Evolutionary conservation across 2,329 filamentous ascomycete species (phyloP).

Genomic region (Venturiaceae sp.): DNA sequence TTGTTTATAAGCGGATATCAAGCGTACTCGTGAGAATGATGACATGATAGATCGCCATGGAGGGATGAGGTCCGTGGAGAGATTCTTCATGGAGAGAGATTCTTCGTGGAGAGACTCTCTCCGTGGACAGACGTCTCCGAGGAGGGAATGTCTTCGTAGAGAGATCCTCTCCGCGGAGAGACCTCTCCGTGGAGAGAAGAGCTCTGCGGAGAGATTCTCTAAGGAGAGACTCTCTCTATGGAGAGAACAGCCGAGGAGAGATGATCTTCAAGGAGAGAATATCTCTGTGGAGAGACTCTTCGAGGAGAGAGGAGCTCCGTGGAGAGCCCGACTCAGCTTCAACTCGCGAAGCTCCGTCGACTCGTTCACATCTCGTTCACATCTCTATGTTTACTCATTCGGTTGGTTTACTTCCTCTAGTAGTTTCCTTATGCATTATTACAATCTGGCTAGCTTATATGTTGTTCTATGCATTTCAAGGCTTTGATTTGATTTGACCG

Average conservation of each 20-base stretch:
- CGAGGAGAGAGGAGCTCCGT: background rate
- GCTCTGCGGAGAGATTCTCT: conserved; percentile 3
- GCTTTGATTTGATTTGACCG: conserved; percentile 7
- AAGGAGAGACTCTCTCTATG: conserved; percentile 1
- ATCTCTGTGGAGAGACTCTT: conserved; percentile 5
- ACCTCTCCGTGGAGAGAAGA: too few relatives aligned
- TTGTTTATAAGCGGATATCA: background rate
- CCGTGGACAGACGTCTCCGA: conserved; percentile 7
- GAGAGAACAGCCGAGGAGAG: background rate
- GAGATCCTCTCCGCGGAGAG: too few relatives aligned
- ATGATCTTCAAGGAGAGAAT: conserved; percentile 4
- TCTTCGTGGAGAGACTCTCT: conserved; percentile 6
- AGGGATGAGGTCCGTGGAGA: background rate
- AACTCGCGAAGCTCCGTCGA: background rate
- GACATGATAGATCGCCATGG: conserved; percentile 3
- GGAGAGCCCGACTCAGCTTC: background rate
- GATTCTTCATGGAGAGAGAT: conserved; percentile 1
- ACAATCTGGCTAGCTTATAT: conserved; percentile 3
- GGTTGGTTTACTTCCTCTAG: conserved; percentile 6
- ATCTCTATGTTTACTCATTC: conserved; percentile 3
- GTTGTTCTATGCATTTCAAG: conserved; percentile 4
- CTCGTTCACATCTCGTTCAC: background rate
- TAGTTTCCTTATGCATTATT: conserved; percentile 4
- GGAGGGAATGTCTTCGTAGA: background rate
- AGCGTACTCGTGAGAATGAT: conserved; percentile 1